These are phyloP conservation scores for Diplocarpon rosae DNA, from an alignment of 2,329 filamentous ascomycete species.

Conservation along the genomic window DNA sequence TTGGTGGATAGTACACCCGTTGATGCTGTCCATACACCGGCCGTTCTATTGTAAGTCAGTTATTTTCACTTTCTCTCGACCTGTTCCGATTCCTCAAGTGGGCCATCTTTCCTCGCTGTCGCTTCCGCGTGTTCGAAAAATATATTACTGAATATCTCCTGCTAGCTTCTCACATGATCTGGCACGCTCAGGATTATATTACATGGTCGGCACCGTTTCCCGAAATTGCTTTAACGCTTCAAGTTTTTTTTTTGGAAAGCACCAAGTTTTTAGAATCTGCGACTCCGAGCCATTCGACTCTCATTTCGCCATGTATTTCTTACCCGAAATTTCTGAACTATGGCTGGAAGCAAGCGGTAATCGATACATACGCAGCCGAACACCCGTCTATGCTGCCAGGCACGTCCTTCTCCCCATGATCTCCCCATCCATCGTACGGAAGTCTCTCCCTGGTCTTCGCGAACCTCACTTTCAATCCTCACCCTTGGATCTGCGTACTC, in stretches of 20 bases:
- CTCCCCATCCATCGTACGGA: conserved; percentile 43
- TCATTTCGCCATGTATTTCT: no score
- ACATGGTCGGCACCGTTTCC: conserved; percentile 19
- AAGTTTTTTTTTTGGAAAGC: no score
- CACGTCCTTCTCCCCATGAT: conserved; percentile 34
- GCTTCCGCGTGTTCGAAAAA: conserved; percentile 32
- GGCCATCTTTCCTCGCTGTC: conserved; percentile 35
- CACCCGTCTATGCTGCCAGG: conserved; percentile 41
- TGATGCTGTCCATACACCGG: neutral
- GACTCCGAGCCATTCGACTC: no score
- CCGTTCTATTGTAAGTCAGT: neutral
- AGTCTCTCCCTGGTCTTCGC: conserved; percentile 62
- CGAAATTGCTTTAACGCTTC: conserved; percentile 49
- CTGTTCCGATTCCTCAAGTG: conserved; percentile 38
- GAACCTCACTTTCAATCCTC: conserved; percentile 57
- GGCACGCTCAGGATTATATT: conserved; percentile 32
- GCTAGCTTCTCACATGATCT: conserved; percentile 42
- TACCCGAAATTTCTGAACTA: no score
- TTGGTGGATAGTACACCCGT: neutral
- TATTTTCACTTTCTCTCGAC: conserved; percentile 27
- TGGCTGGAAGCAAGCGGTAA: no score
- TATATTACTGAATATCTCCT: conserved; percentile 36
- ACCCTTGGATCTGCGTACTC: conserved; percentile 61
- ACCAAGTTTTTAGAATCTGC: no score
- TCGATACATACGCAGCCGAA: conserved; percentile 32